Evolutionary conservation across 163 green algal species (phyloP).

Genomic region (Prototheca cutis): DNA sequence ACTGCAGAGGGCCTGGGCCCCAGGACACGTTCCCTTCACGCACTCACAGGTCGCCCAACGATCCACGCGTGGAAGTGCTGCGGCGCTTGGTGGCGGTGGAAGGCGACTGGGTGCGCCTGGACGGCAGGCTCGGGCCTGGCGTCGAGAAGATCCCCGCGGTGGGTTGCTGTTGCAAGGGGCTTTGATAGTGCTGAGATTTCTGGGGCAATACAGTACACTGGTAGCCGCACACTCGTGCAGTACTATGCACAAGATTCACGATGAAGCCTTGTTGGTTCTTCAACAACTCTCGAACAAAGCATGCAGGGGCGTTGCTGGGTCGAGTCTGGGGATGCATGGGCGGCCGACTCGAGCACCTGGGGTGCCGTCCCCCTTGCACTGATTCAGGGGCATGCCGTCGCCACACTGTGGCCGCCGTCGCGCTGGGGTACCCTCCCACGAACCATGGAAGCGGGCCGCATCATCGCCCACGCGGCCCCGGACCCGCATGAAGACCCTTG

Average conservation of each 20-base stretch:
- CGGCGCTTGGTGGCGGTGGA: constrained; percentile 2
- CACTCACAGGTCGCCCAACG: background rate
- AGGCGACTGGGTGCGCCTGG: background rate
- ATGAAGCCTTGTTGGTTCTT: background rate
- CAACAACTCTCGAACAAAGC: background rate
- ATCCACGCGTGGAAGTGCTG: background rate
- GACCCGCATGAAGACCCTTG: background rate
- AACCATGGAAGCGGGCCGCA: background rate
- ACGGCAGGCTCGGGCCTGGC: background rate
- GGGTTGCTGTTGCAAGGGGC: background rate
- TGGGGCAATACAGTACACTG: too few species aligned
- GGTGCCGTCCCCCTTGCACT: constrained; percentile 9
- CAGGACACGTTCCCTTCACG: background rate
- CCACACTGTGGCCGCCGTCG: background rate
- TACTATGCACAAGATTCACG: background rate
- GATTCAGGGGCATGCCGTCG: background rate
- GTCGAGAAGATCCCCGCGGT: background rate
- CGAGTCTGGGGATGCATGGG: background rate
- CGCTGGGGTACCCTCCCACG: background rate
- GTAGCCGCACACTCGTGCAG: too few species aligned
- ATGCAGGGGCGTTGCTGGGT: constrained; percentile 12
- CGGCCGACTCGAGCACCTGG: background rate
- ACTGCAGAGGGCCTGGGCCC: background rate
- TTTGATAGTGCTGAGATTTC: background rate
- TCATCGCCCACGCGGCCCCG: background rate